phyloP scores from a whole-genome alignment of 108 stramenopile genomes.

The Fragilaria radians region DNA sequence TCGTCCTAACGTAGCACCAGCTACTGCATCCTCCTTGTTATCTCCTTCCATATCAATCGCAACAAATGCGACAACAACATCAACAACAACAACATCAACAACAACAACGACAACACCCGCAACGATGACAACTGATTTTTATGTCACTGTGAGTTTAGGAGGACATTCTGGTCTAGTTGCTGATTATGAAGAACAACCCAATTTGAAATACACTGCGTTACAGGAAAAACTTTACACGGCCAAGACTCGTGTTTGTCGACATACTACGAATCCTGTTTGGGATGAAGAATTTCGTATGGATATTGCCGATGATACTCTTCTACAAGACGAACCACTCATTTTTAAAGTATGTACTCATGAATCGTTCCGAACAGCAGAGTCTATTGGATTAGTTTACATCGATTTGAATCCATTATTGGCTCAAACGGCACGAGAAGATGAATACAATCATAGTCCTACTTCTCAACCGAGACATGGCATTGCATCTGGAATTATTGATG shows the following conservation, averaged over 20 bases:
- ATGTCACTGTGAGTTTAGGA: conserved; percentile 51
- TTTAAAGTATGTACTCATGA: conserved; percentile 87
- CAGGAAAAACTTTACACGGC: conserved; percentile 80
- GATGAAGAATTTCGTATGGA: conserved; percentile 96
- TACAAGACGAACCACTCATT: conserved; percentile 94
- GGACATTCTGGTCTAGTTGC: conserved; percentile 40
- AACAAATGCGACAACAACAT: neutral
- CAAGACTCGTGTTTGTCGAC: conserved; percentile 64
- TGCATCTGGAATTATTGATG: conserved; percentile 52
- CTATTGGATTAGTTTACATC: conserved; percentile 91
- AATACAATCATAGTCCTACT: conserved; percentile 8
- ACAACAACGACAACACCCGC: conserved; percentile 23
- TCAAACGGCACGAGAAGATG: conserved; percentile 53
- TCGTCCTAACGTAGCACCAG: neutral
- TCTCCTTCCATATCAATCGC: neutral
- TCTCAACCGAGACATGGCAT: neutral
- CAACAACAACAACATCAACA: conserved; percentile 4
- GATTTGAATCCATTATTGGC: conserved; percentile 92
- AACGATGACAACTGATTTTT: conserved; percentile 47
- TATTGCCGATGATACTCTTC: conserved; percentile 89
- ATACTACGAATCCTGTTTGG: conserved; percentile 79
- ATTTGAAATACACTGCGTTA: conserved; percentile 1
- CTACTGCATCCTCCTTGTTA: neutral
- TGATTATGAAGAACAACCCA: conserved; percentile 30
- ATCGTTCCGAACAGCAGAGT: conserved; percentile 23